A percentile compares a stretch with the other conserved stretches of the same genome.
phyloP scores from a whole-genome alignment of 129 eudicot species.

The Saposhnikovia divaricata region DNA sequence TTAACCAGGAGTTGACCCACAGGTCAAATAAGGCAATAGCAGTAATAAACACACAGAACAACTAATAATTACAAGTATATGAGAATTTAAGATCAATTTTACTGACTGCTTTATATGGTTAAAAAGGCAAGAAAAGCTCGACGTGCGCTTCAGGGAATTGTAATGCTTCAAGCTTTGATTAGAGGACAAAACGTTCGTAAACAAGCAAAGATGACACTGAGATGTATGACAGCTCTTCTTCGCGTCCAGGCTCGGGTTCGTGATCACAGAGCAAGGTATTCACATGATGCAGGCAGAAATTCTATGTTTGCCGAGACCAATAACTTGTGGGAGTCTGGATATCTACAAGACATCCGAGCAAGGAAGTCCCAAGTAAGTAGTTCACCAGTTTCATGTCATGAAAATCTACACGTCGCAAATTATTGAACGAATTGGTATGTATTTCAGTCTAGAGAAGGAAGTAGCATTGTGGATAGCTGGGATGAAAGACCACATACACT shows the following conservation, averaged over 20 bases:
- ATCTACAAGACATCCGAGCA: conserved; percentile 46
- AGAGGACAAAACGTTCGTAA: conserved; percentile 82
- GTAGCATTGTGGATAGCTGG: conserved; percentile 46
- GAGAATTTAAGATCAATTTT: not conserved
- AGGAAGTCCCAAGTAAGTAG: conserved; percentile 53
- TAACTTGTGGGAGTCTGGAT: conserved; percentile 60
- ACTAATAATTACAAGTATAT: not conserved
- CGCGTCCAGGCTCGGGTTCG: conserved; percentile 73
- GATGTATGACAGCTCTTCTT: conserved; percentile 78
- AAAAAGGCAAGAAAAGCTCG: conserved; percentile 75
- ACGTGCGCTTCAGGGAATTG: conserved; percentile 72
- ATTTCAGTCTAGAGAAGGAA: conserved; percentile 64
- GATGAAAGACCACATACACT: conserved; percentile 54
- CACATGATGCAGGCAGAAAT: conserved; percentile 61
- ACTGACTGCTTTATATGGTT: not conserved
- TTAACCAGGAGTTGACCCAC: not conserved
- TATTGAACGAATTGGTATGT: not conserved
- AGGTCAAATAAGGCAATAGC: not conserved
- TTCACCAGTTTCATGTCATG: not conserved
- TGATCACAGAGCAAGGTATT: conserved; percentile 56
- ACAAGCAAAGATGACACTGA: conserved; percentile 66
- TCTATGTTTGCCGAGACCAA: conserved; percentile 60
- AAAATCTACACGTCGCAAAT: not conserved
- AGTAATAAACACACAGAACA: not conserved
- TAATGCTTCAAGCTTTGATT: conserved; percentile 91